Evolutionary conservation across 2,329 filamentous ascomycete species (phyloP).

Genomic region (Arachnomyces sp.): DNA sequence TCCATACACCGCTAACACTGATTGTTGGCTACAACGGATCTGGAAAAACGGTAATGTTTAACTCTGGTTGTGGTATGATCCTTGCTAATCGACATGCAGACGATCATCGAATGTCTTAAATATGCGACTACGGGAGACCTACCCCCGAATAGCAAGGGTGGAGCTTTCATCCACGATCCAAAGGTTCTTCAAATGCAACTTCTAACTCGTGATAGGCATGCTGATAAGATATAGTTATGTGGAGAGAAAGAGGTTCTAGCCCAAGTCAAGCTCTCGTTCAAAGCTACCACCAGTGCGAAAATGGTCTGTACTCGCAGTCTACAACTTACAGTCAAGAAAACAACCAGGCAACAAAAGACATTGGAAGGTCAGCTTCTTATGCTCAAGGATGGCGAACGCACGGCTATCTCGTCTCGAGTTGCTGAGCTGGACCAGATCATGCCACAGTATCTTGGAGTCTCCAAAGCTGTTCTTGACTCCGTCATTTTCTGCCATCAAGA

Average conservation of each 20-base stretch:
- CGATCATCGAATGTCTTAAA: slow-evolving; percentile 96
- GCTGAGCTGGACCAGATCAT: slow-evolving; percentile 77
- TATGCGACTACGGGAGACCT: slow-evolving; percentile 94
- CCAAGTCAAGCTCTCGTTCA: slow-evolving; percentile 85
- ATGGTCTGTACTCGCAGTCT: slow-evolving; percentile 79
- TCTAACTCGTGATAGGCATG: slow-evolving; percentile 5
- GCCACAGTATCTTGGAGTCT: slow-evolving; percentile 79
- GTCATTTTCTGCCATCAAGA: slow-evolving; percentile 99
- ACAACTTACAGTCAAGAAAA: slow-evolving; percentile 80
- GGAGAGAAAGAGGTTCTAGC: slow-evolving; percentile 84
- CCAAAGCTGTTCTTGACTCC: slow-evolving; percentile 77
- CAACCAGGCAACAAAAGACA: slow-evolving; percentile 66
- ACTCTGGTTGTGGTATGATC: neutral
- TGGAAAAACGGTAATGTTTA: slow-evolving; percentile 66
- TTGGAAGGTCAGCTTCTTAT: slow-evolving; percentile 72
- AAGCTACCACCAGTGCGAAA: slow-evolving; percentile 64
- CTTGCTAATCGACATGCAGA: slow-evolving; percentile 40
- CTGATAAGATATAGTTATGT: slow-evolving; percentile 46
- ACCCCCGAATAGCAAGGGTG: slow-evolving; percentile 79
- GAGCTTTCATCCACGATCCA: slow-evolving; percentile 96
- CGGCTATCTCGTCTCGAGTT: slow-evolving; percentile 67
- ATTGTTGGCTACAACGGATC: slow-evolving; percentile 98
- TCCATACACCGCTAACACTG: slow-evolving; percentile 82
- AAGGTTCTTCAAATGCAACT: slow-evolving; percentile 45
- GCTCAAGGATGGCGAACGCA: slow-evolving; percentile 69